phyloP scores from a whole-genome alignment of 2,329 filamentous ascomycete species.

The Myrmaecium sp. region DNA sequence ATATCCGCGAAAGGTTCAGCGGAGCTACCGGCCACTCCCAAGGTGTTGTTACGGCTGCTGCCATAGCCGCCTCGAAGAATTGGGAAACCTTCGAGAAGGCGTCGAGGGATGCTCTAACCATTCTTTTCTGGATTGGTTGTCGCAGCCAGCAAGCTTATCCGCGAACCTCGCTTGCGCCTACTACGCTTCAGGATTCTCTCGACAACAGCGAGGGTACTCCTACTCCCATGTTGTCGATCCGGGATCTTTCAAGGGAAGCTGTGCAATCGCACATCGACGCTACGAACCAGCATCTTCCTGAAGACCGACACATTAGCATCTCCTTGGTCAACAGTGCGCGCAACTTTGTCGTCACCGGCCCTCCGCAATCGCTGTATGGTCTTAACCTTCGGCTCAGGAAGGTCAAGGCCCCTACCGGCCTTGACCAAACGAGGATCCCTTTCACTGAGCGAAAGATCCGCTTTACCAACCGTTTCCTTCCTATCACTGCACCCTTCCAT shows the following conservation, averaged over 20 bases:
- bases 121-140: slow-evolving; percentile 97
- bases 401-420: slow-evolving; percentile 90
- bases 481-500: slow-evolving; percentile 96
- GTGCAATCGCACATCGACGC: slow-evolving; percentile 94
- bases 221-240: slow-evolving; percentile 95
- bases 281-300: slow-evolving; percentile 88
- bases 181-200: slow-evolving; percentile 77
- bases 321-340: slow-evolving; percentile 93
- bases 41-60: slow-evolving; percentile 83
- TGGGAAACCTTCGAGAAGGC: slow-evolving; percentile 86
- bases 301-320: slow-evolving; percentile 84
- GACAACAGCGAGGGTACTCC: slow-evolving; percentile 91
- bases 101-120: slow-evolving; percentile 64
- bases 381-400: slow-evolving; percentile 89
- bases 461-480: slow-evolving; percentile 92
- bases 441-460: slow-evolving; percentile 92
- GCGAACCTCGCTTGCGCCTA: slow-evolving; percentile 79
- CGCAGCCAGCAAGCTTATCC: slow-evolving; percentile 96
- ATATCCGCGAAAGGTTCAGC: slow-evolving; percentile 66
- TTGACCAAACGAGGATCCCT: slow-evolving; percentile 88
- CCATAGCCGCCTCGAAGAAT: slow-evolving; percentile 73
- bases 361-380: slow-evolving; percentile 89
- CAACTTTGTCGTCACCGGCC: slow-evolving; percentile 92
- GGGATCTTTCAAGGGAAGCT: slow-evolving; percentile 71
- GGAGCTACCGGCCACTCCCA: slow-evolving; percentile 95